Percentiles rank a stretch among this genome's conserved stretches.
Evolutionary conservation across 176 grass and related monocot genomes (phyloP).

Genomic region (Cymbopogon citratus): DNA sequence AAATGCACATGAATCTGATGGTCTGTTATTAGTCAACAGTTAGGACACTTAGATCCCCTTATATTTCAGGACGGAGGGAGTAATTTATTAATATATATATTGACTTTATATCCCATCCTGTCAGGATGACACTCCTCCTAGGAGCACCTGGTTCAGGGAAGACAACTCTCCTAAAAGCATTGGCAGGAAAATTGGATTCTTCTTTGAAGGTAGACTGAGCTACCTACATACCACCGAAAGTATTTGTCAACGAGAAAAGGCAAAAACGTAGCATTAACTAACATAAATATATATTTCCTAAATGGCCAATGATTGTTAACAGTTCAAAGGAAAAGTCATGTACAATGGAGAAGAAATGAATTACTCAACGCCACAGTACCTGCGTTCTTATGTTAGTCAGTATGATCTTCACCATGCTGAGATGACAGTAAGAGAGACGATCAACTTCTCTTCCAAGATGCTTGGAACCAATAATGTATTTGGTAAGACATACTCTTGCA

Average conservation of each 20-base stretch:
- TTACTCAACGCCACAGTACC: slow-evolving; percentile 48
- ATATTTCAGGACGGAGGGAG: background rate
- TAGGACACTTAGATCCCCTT: background rate
- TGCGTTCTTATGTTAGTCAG: slow-evolving; percentile 81
- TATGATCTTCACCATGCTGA: slow-evolving; percentile 91
- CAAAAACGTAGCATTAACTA: background rate
- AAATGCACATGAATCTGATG: background rate
- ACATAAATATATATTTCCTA: slow-evolving; percentile 24
- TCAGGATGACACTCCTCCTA: slow-evolving; percentile 96
- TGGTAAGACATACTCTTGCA: slow-evolving; percentile 41
- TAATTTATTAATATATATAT: background rate
- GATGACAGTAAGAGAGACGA: slow-evolving; percentile 83
- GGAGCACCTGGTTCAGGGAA: slow-evolving; percentile 90
- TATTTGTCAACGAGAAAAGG: background rate
- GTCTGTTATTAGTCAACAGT: slow-evolving; percentile 5
- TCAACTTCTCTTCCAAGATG: slow-evolving; percentile 71
- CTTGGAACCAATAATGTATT: slow-evolving; percentile 67
- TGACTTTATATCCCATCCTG: slow-evolving; percentile 10
- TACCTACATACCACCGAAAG: slow-evolving; percentile 1
- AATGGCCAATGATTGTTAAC: slow-evolving; percentile 14
- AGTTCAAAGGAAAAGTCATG: slow-evolving; percentile 56
- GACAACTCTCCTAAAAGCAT: slow-evolving; percentile 75
- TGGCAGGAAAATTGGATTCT: slow-evolving; percentile 62
- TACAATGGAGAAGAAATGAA: slow-evolving; percentile 65
- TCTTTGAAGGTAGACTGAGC: slow-evolving; percentile 55